phyloP scores from a whole-genome alignment of 2,329 filamentous ascomycete species.

The Aspergillus vadensis region DNA sequence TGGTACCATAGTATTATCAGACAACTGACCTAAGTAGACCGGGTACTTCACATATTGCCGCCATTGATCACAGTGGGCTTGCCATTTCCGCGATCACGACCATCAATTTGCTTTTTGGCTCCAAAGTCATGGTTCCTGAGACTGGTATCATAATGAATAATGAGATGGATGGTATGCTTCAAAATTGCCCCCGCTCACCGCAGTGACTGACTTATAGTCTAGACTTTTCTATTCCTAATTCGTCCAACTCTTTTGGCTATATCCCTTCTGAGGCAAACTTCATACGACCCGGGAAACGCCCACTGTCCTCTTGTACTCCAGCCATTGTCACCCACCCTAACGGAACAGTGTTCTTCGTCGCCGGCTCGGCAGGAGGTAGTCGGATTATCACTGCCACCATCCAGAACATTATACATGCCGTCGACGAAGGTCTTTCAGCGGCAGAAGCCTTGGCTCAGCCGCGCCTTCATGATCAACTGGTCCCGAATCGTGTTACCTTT shows the following conservation, averaged over 20 bases:
- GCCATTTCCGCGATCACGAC: slow-evolving; percentile 83
- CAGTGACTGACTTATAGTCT: slow-evolving; percentile 59
- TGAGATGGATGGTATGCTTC: slow-evolving; percentile 59
- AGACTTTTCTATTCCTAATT: slow-evolving; percentile 83
- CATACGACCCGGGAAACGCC: slow-evolving; percentile 76
- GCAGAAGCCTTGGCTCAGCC: slow-evolving; percentile 65
- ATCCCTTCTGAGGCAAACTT: slow-evolving; percentile 78
- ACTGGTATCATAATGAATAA: slow-evolving; percentile 78
- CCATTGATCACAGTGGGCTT: slow-evolving; percentile 72
- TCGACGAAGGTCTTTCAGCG: slow-evolving; percentile 66
- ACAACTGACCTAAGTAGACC: slow-evolving; percentile 33
- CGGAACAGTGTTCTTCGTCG: slow-evolving; percentile 65
- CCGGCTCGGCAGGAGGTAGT: slow-evolving; percentile 78
- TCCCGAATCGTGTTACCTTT: slow-evolving; percentile 68
- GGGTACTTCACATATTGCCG: slow-evolving; percentile 58
- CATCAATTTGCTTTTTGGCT: slow-evolving; percentile 83
- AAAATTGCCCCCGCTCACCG: background rate
- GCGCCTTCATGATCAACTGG: slow-evolving; percentile 78
- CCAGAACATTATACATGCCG: slow-evolving; percentile 70
- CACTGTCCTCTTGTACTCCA: slow-evolving; percentile 79
- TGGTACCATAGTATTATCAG: background rate
- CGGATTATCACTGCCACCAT: slow-evolving; percentile 80
- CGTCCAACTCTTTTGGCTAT: slow-evolving; percentile 81
- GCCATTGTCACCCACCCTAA: slow-evolving; percentile 71
- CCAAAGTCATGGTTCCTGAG: slow-evolving; percentile 73